Percentiles rank a stretch among this genome's conserved stretches.
These are phyloP conservation scores for Saraca asoca DNA, from an alignment of 331 rosid genomes.

Conservation along the genomic window DNA sequence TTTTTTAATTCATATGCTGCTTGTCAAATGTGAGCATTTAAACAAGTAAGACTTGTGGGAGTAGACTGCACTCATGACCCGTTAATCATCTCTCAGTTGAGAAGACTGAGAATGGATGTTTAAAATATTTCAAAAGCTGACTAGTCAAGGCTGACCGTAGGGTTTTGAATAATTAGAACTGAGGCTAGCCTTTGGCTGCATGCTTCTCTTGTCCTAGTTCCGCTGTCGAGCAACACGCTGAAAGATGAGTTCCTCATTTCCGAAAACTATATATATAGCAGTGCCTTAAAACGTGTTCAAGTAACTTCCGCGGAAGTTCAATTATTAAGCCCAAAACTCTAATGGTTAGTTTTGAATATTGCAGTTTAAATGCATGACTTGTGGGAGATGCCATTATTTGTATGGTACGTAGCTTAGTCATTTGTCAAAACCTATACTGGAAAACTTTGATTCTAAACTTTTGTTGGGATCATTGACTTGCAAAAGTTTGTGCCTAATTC, in stretches of 20 bases:
- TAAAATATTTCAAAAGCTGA: not conserved
- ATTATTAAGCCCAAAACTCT: conserved; percentile 11
- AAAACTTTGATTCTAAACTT: conserved; percentile 13
- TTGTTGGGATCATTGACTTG: conserved; percentile 47
- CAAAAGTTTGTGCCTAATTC: conserved; percentile 36
- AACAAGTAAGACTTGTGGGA: too few species aligned
- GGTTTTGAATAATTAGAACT: not conserved
- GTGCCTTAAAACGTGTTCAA: not conserved
- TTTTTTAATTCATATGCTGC: too few species aligned
- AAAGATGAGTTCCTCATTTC: not conserved
- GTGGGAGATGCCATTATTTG: conserved; percentile 10
- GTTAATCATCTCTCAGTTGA: too few species aligned
- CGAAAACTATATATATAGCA: too few species aligned
- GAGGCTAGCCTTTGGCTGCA: not conserved
- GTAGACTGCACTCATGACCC: too few species aligned
- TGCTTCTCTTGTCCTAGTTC: not conserved
- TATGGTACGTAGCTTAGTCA: conserved; percentile 34
- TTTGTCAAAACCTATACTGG: conserved; percentile 43
- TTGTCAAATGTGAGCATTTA: too few species aligned
- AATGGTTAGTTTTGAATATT: conserved; percentile 13
- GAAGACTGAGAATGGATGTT: not conserved
- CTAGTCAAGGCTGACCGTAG: conserved; percentile 3
- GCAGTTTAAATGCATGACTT: conserved; percentile 22
- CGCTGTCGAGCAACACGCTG: not conserved
- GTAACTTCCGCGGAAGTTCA: not conserved